phyloP scores from a whole-genome alignment of 345 rosid species.

The Sapria himalayana region DNA sequence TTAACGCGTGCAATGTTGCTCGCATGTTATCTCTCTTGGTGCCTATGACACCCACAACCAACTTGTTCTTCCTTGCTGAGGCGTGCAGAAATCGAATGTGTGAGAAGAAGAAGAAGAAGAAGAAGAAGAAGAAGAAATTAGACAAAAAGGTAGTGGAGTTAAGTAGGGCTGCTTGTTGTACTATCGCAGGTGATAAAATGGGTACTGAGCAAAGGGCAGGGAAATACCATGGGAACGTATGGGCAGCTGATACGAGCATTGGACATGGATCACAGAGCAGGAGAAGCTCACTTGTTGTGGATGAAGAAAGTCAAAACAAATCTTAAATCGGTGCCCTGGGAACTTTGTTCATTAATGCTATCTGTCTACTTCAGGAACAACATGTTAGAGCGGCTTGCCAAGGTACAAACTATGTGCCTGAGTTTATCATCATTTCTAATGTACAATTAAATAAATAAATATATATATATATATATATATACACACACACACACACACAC shows the following conservation, averaged over 20 bases:
- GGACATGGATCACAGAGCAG: constrained; percentile 75
- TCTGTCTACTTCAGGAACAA: constrained; percentile 62
- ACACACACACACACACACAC: too few species aligned
- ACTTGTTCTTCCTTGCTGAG: too few species aligned
- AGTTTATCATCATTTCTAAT: background rate
- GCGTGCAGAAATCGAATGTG: too few species aligned
- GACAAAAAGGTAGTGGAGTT: too few species aligned
- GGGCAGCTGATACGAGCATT: constrained; percentile 55
- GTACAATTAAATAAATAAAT: too few species aligned
- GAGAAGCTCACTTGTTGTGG: constrained; percentile 83
- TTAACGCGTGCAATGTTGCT: too few species aligned
- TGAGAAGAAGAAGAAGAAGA: too few species aligned
- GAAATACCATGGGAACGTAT: constrained; percentile 69
- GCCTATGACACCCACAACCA: too few species aligned
- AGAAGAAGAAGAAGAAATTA: background rate
- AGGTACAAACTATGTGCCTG: too few species aligned
- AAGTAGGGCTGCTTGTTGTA: too few species aligned
- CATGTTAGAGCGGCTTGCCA: constrained; percentile 51
- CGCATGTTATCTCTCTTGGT: too few species aligned
- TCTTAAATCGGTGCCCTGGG: constrained; percentile 91
- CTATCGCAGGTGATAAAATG: constrained; percentile 61
- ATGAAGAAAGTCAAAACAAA: constrained; percentile 42
- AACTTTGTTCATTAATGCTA: constrained; percentile 51
- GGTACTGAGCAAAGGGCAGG: constrained; percentile 98
- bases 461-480: too few species aligned